Evolutionary conservation across 2,329 filamentous ascomycete genomes (phyloP).

Genomic region (Fusarium chaquense): DNA sequence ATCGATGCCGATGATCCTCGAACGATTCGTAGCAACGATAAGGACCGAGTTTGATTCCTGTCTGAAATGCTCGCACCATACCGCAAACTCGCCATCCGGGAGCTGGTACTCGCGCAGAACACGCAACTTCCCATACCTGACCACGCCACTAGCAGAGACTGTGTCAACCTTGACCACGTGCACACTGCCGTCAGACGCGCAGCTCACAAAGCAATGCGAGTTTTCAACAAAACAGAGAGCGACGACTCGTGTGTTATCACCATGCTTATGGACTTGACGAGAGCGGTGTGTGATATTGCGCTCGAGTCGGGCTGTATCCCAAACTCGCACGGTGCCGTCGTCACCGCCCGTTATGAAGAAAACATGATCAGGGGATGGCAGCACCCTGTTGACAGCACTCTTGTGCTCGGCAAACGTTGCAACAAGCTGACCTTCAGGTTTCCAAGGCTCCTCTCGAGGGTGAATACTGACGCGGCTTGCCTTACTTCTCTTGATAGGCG

Average conservation of each 20-base stretch:
- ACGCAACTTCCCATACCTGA: constrained; percentile 82
- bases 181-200: constrained; percentile 88
- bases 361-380: constrained; percentile 86
- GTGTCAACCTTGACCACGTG: constrained; percentile 86
- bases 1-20: constrained; percentile 85
- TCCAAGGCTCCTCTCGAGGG: constrained; percentile 71
- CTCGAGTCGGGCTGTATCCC: constrained; percentile 91
- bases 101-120: constrained; percentile 86
- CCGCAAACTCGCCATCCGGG: constrained; percentile 77
- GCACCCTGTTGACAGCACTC: constrained; percentile 82
- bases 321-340: constrained; percentile 90
- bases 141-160: constrained; percentile 59
- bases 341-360: constrained; percentile 97
- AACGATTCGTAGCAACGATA: constrained; percentile 86
- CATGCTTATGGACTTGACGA: constrained; percentile 85
- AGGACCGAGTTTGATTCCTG: constrained; percentile 85
- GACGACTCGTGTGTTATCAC: constrained; percentile 76
- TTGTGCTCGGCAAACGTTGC: constrained; percentile 91
- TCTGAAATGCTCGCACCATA: constrained; percentile 94
- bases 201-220: constrained; percentile 93
- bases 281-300: constrained; percentile 91
- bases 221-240: constrained; percentile 92
- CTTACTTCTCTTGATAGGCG: constrained; percentile 71
- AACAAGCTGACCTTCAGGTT: constrained; percentile 84
- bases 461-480: constrained; percentile 63